A percentile compares a stretch with the other conserved stretches of the same genome.
Evolutionary conservation across 164 flowering plant species (phyloP).

Genomic region (Magnolia changhungtana): DNA sequence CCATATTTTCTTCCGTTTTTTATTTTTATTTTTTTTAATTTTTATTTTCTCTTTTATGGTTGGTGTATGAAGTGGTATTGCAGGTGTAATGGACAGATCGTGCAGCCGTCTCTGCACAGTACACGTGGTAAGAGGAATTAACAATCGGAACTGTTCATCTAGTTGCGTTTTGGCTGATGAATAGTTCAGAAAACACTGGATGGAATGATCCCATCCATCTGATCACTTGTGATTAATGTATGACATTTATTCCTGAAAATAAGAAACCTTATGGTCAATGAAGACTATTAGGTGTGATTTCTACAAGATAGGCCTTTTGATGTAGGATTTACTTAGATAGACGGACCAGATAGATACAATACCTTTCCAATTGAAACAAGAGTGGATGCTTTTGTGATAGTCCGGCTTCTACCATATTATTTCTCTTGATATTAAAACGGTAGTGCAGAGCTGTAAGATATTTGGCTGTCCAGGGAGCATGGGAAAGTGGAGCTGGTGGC

Average conservation of each 20-base stretch:
- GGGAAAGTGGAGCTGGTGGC: slow-evolving; percentile 8
- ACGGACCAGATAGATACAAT: background rate
- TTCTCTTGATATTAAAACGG: no score
- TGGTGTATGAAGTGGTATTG: background rate
- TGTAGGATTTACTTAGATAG: background rate
- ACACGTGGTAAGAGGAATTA: background rate
- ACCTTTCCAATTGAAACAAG: no score
- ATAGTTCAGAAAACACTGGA: no score
- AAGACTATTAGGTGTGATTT: no score
- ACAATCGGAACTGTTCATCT: background rate
- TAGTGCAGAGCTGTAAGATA: background rate
- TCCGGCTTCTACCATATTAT: no score
- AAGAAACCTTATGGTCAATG: no score
- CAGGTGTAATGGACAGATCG: background rate
- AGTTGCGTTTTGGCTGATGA: no score
- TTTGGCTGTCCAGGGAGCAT: background rate
- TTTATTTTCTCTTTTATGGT: background rate
- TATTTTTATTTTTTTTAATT: background rate
- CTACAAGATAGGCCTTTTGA: no score
- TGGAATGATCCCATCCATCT: no score
- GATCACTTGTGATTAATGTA: no score
- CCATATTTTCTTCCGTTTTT: background rate
- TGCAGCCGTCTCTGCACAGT: background rate
- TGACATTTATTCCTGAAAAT: no score
- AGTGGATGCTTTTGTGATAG: no score